Evolutionary conservation across 2,329 filamentous ascomycete genomes (phyloP), one percentile per base, ranked within the genome.

Genomic region (Escovopsis sp.): DNA sequence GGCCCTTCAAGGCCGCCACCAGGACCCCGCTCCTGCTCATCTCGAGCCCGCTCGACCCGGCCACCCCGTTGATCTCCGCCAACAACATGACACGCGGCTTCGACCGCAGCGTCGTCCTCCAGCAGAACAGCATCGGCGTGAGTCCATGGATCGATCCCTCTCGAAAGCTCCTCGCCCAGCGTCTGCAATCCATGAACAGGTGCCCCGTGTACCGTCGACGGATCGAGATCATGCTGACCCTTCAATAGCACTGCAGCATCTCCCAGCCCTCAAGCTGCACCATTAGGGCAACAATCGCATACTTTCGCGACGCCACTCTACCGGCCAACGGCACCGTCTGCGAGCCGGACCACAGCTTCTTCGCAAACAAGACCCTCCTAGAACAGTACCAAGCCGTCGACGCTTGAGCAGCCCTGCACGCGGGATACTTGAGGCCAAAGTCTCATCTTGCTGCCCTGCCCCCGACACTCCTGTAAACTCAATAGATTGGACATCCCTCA

Each of bases 91-190:
- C 35, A 3, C 58, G 57, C 14, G 60, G 58, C 1, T 45, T 43
- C 31, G 59, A 60, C 18, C 54, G 53, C 1, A 62, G 60, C 26
- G 50, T 51, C 8, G 43, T 62, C 4, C 48, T 61, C 5, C 45
- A 56, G 27, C 49, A 57, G 5, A 47, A 57, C 11, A 52, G 53
- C 27, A 50, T 49, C n/a, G 55, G 57, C 10, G 55, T 58, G 51
- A 47, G 56, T 52, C 16, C 14, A 12, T 35, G 12, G 5, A 5
- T 21, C 19, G 9, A 5, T 17, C 48, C 94, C 86, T 28, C 33
- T 16, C 14, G 7, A 31, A 31, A 23, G 28, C 13, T 43, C 90
- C 17, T 15, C 17, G 27, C 13, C n/a, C 8, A 28, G 15, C 15
- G 27, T 13, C 27, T 28, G 15, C n/a, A n/a, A n/a, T n/a, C n/a